Conservation (phyloP, 225 moss, liverwort and hornwort genomes). For the Straminergon stramineum region DNA sequence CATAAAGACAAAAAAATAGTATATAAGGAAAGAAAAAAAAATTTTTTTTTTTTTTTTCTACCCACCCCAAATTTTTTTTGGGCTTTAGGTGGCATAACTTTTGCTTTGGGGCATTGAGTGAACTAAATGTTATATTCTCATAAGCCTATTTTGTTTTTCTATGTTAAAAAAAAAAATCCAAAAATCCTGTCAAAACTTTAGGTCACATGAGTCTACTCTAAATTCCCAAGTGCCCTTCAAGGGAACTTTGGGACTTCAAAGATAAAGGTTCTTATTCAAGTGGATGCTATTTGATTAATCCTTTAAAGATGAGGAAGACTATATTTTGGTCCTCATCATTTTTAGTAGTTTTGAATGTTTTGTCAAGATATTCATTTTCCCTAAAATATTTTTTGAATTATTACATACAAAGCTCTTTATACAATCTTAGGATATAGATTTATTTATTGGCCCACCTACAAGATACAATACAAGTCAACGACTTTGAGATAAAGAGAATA, state of each 20-base stretch:
- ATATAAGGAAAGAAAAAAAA: background rate
- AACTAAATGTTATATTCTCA: background rate
- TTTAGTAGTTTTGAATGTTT: background rate
- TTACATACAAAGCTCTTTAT: background rate
- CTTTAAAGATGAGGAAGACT: background rate
- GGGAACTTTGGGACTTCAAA: background rate
- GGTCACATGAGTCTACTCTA: fast-evolving
- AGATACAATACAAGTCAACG: fast-evolving
- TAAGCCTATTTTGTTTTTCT: background rate
- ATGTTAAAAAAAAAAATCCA: background rate
- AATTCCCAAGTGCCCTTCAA: background rate
- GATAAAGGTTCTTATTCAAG: background rate
- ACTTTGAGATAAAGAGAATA: fast-evolving
- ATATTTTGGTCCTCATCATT: background rate
- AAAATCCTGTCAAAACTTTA: background rate
- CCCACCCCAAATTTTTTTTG: fast-evolving
- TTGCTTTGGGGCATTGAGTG: fast-evolving
- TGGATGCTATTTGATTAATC: background rate
- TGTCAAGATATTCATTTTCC: background rate
- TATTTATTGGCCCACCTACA: background rate
- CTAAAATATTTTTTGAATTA: background rate
- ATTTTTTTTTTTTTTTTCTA: background rate
- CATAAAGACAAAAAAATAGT: background rate
- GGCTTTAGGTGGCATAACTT: no score
- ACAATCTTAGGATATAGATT: background rate